A percentile compares a stretch with the other conserved stretches of the same genome.
phyloP scores from a whole-genome alignment of 2,329 filamentous ascomycete genomes.

The Epichloe coenophiala region DNA sequence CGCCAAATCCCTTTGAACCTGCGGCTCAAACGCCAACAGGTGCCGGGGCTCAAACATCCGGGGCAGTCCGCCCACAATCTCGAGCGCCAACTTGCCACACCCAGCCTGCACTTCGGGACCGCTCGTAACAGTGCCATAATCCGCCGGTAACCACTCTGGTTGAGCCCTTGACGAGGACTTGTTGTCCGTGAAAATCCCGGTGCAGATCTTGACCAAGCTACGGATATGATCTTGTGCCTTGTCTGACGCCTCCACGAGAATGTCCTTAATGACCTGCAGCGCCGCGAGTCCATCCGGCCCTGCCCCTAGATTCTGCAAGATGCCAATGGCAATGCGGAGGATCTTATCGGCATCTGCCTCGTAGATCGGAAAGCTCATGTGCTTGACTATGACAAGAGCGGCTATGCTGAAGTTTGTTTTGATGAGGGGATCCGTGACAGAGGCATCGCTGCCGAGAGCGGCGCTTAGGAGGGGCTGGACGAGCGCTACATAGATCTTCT shows the following conservation, averaged over 20 bases:
- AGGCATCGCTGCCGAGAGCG: slow-evolving; percentile 22
- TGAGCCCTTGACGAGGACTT: slow-evolving; percentile 12
- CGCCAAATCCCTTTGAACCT: slow-evolving; percentile 33
- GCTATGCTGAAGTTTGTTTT: slow-evolving; percentile 32
- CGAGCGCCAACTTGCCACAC: slow-evolving; percentile 33
- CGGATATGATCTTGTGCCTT: slow-evolving; percentile 34
- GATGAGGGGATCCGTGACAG: slow-evolving; percentile 14
- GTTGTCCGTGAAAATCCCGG: slow-evolving; percentile 23
- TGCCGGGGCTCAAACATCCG: slow-evolving; percentile 32
- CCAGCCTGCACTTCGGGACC: slow-evolving; percentile 14
- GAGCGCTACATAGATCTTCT: slow-evolving; percentile 35
- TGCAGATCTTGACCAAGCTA: slow-evolving; percentile 33
- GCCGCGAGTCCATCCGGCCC: slow-evolving; percentile 33
- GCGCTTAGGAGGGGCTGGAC: slow-evolving; percentile 30
- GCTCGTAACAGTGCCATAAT: slow-evolving; percentile 8
- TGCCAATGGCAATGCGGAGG: slow-evolving; percentile 34
- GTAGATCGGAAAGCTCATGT: slow-evolving; percentile 37
- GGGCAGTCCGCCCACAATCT: slow-evolving; percentile 35
- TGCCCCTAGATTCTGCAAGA: slow-evolving; percentile 27
- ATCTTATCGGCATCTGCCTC: slow-evolving; percentile 34
- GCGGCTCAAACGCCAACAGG: slow-evolving; percentile 29
- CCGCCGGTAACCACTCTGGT: slow-evolving; percentile 18
- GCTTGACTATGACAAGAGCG: slow-evolving; percentile 33
- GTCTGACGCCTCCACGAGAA: slow-evolving; percentile 32
- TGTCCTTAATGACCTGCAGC: slow-evolving; percentile 32